phyloP scores from a whole-genome alignment of 163 green algal species.

The Chlorella variabilis region DNA sequence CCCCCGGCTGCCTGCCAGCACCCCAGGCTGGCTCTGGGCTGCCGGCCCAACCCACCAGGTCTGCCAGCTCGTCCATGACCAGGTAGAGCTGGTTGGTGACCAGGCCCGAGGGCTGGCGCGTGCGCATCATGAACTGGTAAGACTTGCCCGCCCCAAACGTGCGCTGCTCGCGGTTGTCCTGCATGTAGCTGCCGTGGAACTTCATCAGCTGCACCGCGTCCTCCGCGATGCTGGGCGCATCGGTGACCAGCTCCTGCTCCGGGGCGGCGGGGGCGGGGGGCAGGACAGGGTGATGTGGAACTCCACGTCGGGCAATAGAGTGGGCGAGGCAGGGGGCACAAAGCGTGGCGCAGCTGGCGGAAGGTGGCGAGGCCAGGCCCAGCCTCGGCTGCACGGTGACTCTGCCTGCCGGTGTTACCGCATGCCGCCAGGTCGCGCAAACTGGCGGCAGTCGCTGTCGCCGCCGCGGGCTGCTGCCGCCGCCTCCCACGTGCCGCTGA shows the following conservation, averaged over 20 bases:
- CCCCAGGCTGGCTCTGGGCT: too few relatives aligned
- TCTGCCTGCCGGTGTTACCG: too few relatives aligned
- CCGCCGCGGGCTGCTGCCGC: too few relatives aligned
- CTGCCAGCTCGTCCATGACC: conserved; percentile 97
- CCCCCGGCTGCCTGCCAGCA: too few relatives aligned
- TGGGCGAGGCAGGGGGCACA: not conserved
- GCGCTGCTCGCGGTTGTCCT: conserved; percentile 97
- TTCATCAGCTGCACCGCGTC: conserved; percentile 98
- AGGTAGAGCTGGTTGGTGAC: conserved; percentile 98
- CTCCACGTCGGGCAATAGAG: too few relatives aligned
- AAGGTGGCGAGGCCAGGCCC: too few relatives aligned
- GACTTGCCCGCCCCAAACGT: conserved; percentile 91
- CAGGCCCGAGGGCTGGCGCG: conserved; percentile 86
- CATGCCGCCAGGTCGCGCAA: too few relatives aligned
- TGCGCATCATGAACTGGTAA: conserved; percentile 99
- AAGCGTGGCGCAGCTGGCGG: not conserved
- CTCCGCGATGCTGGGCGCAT: conserved; percentile 83
- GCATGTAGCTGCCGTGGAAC: conserved; percentile 98
- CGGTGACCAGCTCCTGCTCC: conserved; percentile 28
- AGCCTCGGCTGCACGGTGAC: too few relatives aligned
- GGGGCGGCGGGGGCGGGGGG: not conserved
- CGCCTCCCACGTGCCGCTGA: too few relatives aligned
- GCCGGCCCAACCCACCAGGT: too few relatives aligned
- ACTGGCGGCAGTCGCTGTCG: too few relatives aligned
- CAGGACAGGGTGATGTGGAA: not conserved